A percentile compares a stretch with the other conserved stretches of the same genome.
phyloP scores from a whole-genome alignment of 2,329 filamentous ascomycete species.

The Proliferodiscus dingleyae region DNA sequence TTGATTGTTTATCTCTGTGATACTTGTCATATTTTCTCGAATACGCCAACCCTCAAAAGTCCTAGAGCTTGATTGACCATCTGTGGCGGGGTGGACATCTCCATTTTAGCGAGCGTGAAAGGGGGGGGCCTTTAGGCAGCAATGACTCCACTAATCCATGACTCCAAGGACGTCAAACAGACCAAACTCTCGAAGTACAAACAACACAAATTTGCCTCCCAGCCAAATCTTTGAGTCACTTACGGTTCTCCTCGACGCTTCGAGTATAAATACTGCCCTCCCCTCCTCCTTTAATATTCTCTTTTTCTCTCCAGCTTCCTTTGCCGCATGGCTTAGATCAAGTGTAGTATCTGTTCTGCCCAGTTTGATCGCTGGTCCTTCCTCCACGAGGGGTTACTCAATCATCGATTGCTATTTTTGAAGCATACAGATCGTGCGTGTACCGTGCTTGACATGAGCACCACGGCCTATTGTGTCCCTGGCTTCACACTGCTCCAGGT shows the following conservation, averaged over 20 bases:
- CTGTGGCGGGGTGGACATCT: no score
- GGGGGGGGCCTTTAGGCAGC: neutral
- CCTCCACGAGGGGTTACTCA: neutral
- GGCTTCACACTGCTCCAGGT: conserved; percentile 68
- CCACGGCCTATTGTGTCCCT: conserved; percentile 60
- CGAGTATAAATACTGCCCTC: conserved; percentile 7
- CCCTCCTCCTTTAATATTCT: neutral
- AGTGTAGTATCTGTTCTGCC: conserved; percentile 68
- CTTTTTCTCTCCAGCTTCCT: conserved; percentile 8
- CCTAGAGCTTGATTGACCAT: no score
- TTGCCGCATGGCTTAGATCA: conserved; percentile 44
- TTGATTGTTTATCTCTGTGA: no score
- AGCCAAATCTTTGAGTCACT: no score
- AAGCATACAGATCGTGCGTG: conserved; percentile 35
- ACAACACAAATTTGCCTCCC: no score
- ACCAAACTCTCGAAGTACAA: no score
- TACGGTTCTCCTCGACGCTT: no score
- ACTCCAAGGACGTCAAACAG: neutral
- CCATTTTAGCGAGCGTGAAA: no score
- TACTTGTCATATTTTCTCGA: no score
- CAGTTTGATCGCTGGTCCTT: conserved; percentile 60
- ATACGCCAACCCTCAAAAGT: no score
- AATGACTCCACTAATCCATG: neutral
- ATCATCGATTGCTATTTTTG: conserved; percentile 50
- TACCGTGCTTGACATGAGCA: conserved; percentile 63